phyloP scores from a whole-genome alignment of 23 red algal genomes.

The Gracilaria vermiculophylla region DNA sequence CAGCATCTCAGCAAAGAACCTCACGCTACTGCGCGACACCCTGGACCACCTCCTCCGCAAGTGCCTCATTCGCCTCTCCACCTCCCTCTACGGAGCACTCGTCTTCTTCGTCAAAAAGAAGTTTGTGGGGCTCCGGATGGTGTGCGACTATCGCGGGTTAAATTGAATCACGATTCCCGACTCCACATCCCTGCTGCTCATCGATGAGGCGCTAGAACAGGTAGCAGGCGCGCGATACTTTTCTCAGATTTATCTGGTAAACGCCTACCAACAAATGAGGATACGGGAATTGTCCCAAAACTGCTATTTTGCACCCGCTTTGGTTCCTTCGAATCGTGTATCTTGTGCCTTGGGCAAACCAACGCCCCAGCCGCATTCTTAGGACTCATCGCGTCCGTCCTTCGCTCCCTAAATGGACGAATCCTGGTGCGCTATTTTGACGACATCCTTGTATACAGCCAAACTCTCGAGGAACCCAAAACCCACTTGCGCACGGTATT shows the following conservation, averaged over 20 bases:
- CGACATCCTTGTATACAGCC: slow-evolving; percentile 25
- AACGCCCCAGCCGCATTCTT: slow-evolving; percentile 7
- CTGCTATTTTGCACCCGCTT: neutral
- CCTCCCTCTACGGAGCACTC: neutral
- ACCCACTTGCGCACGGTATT: neutral
- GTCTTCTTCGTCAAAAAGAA: slow-evolving; percentile 11
- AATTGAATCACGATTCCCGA: slow-evolving; percentile 14
- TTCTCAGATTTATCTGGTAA: neutral
- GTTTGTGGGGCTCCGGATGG: neutral
- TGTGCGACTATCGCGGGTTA: slow-evolving; percentile 20
- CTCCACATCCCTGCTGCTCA: neutral
- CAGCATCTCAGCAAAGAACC: neutral
- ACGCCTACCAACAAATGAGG: slow-evolving; percentile 7
- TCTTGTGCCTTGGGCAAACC: slow-evolving; percentile 2
- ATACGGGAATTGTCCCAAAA: slow-evolving; percentile 12
- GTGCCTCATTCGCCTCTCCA: neutral
- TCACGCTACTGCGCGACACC: neutral
- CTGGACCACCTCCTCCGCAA: neutral
- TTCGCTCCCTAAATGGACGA: neutral
- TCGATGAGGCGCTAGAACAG: slow-evolving; percentile 27
- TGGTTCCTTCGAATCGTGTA: slow-evolving; percentile 21
- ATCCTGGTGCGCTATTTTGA: slow-evolving; percentile 12
- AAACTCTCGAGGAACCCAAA: neutral
- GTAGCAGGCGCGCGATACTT: neutral
- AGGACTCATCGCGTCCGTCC: neutral